Conservation (phyloP, 2,329 filamentous ascomycete species). For the Elsinoe ampelina region DNA sequence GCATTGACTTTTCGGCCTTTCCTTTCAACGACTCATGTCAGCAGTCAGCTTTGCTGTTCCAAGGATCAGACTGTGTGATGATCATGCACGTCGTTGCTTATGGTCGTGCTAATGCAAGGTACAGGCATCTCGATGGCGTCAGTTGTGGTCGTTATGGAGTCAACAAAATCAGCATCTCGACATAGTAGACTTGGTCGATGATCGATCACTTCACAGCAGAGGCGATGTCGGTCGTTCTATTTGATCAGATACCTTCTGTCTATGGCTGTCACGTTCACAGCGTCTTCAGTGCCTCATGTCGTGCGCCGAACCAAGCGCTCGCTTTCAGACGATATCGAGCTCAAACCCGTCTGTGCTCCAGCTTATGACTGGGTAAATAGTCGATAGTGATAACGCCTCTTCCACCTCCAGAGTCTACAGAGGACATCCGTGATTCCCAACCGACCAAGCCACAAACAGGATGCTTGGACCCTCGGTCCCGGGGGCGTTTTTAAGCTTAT, state of each 20-base stretch:
- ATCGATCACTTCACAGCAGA: neutral
- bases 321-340: neutral
- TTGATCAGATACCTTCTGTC: neutral
- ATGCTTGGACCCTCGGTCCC: constrained; percentile 5
- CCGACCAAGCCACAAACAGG: neutral
- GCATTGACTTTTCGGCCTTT: neutral
- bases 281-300: neutral
- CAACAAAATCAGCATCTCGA: neutral
- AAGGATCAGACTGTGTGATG: constrained; percentile 3
- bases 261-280: neutral
- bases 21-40: neutral
- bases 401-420: neutral
- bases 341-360: constrained; percentile 10
- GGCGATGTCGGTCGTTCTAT: neutral
- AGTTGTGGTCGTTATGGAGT: neutral
- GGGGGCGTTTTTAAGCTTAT: constrained; percentile 5
- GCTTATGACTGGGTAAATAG: neutral
- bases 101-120: neutral
- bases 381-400: too few species aligned
- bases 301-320: neutral
- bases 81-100: neutral
- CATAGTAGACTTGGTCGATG: neutral
- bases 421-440: neutral
- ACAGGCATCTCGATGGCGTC: constrained; percentile 3
- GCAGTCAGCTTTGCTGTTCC: neutral